Conservation (phyloP, 2,329 filamentous ascomycete species). For the Didymellaceae sp. region DNA sequence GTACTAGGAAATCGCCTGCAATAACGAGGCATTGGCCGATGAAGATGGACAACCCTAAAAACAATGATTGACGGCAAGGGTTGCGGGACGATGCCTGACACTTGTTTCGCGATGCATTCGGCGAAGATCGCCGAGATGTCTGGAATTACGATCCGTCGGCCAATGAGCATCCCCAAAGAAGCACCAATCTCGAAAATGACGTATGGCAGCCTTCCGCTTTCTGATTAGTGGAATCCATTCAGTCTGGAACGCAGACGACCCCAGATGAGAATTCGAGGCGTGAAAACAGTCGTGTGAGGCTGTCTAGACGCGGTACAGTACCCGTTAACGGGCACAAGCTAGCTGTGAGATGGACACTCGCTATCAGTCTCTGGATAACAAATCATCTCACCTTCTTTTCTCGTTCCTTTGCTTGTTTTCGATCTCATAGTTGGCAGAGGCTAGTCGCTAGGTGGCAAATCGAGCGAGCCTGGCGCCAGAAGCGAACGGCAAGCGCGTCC, state of each 20-base stretch:
- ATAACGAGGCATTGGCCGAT: too few relatives aligned
- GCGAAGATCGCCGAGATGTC: conserved; percentile 3
- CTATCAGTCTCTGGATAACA: not conserved
- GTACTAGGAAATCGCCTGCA: too few relatives aligned
- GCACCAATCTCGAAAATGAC: not conserved
- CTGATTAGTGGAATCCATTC: not conserved
- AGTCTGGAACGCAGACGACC: not conserved
- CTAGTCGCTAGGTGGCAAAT: conserved; percentile 4
- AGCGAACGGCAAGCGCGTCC: conserved; percentile 1
- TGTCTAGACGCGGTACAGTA: not conserved
- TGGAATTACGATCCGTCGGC: too few relatives aligned
- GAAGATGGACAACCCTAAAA: too few relatives aligned
- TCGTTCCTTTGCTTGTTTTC: too few relatives aligned
- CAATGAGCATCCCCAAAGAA: not conserved
- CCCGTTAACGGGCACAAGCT: not conserved
- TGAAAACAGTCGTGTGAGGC: not conserved
- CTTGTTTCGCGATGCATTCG: not conserved
- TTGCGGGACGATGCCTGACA: too few relatives aligned
- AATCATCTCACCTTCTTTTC: too few relatives aligned
- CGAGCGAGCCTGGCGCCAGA: not conserved
- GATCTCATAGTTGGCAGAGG: not conserved
- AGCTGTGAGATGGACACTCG: not conserved
- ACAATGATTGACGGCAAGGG: too few relatives aligned
- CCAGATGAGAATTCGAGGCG: not conserved
- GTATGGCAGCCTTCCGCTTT: not conserved